phyloP scores from a whole-genome alignment of 345 rosid genomes.

The Leavenworthia alabamica region DNA sequence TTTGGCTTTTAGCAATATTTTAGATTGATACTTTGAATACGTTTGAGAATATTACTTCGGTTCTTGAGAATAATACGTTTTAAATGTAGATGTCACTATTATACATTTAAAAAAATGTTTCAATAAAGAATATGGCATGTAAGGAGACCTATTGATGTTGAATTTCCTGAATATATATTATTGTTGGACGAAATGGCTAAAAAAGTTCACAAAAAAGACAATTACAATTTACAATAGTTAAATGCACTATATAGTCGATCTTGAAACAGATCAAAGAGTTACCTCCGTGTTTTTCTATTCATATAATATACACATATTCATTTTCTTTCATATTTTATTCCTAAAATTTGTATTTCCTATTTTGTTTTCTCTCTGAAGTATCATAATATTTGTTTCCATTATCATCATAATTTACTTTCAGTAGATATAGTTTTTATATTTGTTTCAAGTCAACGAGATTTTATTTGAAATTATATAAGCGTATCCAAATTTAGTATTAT shows the following conservation, averaged over 20 bases:
- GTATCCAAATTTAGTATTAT: background rate
- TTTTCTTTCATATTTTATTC: background rate
- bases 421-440: background rate
- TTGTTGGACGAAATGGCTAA: background rate
- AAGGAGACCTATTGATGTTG: background rate
- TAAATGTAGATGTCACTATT: background rate
- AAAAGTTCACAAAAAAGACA: background rate
- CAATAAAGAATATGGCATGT: background rate
- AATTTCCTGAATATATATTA: background rate
- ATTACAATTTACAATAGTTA: background rate
- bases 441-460: background rate
- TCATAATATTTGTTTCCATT: background rate
- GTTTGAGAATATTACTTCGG: background rate
- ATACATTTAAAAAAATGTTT: too few species aligned
- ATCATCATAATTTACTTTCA: background rate
- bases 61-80: background rate
- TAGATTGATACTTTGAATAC: background rate
- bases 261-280: background rate
- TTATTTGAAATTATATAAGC: background rate
- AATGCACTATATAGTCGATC: background rate
- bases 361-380: background rate
- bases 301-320: background rate
- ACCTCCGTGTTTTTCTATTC: background rate
- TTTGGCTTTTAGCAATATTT: conserved; percentile 4
- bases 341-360: background rate